phyloP scores from a whole-genome alignment of 495 filamentous ascomycete species.

The Neurospora terricola region DNA sequence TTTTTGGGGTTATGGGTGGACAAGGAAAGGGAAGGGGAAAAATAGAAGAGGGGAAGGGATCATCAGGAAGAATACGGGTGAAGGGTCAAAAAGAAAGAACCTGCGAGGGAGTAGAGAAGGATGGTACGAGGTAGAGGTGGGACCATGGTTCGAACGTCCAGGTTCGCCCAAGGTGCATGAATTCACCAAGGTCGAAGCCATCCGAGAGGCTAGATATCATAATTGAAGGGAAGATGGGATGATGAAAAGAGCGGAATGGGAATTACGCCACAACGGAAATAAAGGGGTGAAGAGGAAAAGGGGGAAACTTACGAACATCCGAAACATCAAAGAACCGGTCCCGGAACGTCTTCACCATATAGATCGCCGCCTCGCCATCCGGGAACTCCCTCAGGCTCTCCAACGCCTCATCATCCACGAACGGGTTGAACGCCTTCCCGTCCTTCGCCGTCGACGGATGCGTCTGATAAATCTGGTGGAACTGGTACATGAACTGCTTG shows the following conservation, averaged over 20 bases:
- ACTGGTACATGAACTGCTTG: constrained; percentile 41
- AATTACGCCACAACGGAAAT: background rate
- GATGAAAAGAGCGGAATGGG: background rate
- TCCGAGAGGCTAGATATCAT: background rate
- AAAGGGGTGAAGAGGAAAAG: background rate
- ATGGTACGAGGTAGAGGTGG: background rate
- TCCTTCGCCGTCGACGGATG: constrained; percentile 30
- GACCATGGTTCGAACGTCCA: background rate
- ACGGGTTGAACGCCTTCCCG: constrained; percentile 35
- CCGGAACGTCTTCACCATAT: constrained; percentile 34
- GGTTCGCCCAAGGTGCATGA: background rate
- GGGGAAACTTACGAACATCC: constrained; percentile 26
- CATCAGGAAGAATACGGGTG: background rate
- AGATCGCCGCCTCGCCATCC: constrained; percentile 23
- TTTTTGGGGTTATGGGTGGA: too few species aligned
- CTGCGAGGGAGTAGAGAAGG: background rate
- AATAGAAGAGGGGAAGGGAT: background rate
- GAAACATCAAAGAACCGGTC: constrained; percentile 24
- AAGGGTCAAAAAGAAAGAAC: background rate
- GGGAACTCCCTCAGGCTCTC: constrained; percentile 24
- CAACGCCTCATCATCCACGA: constrained; percentile 25
- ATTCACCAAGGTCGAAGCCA: background rate
- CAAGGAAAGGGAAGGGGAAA: background rate
- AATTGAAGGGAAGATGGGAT: background rate
- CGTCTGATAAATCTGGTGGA: constrained; percentile 45